These are phyloP conservation scores for Trametes pubescens DNA, from an alignment of 1,284 basidiomycete genomes.

Conservation along the genomic window DNA sequence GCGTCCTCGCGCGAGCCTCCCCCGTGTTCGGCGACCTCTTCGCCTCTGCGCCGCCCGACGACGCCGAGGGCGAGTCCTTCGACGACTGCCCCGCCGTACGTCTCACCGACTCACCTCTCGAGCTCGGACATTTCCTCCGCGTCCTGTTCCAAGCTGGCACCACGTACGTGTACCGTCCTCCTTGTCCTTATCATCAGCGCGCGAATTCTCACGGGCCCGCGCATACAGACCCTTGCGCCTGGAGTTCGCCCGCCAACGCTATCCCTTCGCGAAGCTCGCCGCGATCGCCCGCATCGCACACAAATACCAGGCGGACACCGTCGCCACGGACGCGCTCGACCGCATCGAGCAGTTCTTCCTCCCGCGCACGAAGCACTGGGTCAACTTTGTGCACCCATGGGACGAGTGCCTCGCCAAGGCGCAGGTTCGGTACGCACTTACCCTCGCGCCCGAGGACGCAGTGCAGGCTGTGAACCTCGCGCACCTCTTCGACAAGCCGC, in stretches of 20 bases:
- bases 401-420: not conserved
- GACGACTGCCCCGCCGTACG: constrained; percentile 16
- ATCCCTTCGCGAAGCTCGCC: constrained; percentile 3
- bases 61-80: not conserved
- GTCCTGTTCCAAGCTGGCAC: not conserved
- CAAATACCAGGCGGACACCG: constrained; percentile 8
- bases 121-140: constrained; percentile 14
- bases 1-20: constrained; percentile 14
- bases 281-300: constrained; percentile 2
- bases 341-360: not conserved
- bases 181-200: not conserved
- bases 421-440: not conserved
- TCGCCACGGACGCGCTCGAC: not conserved
- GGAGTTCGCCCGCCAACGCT: not conserved
- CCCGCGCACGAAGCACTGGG: not conserved
- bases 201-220: not conserved
- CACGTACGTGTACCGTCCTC: constrained; percentile 2
- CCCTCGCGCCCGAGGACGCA: not conserved
- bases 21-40: constrained; percentile 18
- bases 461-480: constrained; percentile 8
- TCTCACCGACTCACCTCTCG: constrained; percentile 11
- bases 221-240: not conserved
- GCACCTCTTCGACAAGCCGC: not conserved
- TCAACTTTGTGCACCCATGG: not conserved
- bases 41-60: not conserved